These are phyloP conservation scores for Aspergillus pseudoglaucus DNA, from an alignment of 2,329 filamentous ascomycete genomes.

Conservation along the genomic window DNA sequence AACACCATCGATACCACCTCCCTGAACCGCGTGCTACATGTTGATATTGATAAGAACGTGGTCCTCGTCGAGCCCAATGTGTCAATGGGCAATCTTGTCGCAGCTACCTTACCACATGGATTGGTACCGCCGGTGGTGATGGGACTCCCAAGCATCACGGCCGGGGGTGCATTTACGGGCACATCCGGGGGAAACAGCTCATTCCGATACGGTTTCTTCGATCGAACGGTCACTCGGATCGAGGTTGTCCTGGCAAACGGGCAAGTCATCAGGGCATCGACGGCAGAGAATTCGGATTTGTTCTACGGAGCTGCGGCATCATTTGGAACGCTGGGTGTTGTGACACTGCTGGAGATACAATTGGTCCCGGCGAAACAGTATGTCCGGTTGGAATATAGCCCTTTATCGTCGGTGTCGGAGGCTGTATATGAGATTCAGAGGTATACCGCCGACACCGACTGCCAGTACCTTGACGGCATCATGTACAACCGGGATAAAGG, in stretches of 20 bases:
- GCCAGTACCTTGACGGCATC: slow-evolving; percentile 64
- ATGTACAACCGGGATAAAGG: slow-evolving; percentile 50
- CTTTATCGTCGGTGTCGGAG: slow-evolving; percentile 44
- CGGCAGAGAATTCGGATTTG: slow-evolving; percentile 44
- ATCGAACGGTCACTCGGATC: slow-evolving; percentile 53
- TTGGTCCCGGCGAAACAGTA: slow-evolving; percentile 48
- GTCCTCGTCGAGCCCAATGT: slow-evolving; percentile 64
- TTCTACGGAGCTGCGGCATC: slow-evolving; percentile 53
- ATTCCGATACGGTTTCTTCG: slow-evolving; percentile 60
- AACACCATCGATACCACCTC: slow-evolving; percentile 61
- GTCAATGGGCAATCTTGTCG: slow-evolving; percentile 57
- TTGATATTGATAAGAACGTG: slow-evolving; percentile 48
- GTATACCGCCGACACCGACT: slow-evolving; percentile 29
- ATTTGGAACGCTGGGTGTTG: slow-evolving; percentile 54
- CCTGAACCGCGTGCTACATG: slow-evolving; percentile 54
- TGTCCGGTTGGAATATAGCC: slow-evolving; percentile 57
- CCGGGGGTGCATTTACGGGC: slow-evolving; percentile 59
- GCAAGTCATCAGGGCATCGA: slow-evolving; percentile 43
- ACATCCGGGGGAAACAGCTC: slow-evolving; percentile 60
- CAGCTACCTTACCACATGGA: slow-evolving; percentile 48
- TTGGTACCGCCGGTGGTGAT: slow-evolving; percentile 59
- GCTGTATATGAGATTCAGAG: slow-evolving; percentile 43
- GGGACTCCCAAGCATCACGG: slow-evolving; percentile 64
- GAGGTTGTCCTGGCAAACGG: slow-evolving; percentile 58
- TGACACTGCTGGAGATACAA: slow-evolving; percentile 53